These are phyloP conservation scores for Phanerochaete sordida DNA, from an alignment of 768 basidiomycete species.

Conservation along the genomic window DNA sequence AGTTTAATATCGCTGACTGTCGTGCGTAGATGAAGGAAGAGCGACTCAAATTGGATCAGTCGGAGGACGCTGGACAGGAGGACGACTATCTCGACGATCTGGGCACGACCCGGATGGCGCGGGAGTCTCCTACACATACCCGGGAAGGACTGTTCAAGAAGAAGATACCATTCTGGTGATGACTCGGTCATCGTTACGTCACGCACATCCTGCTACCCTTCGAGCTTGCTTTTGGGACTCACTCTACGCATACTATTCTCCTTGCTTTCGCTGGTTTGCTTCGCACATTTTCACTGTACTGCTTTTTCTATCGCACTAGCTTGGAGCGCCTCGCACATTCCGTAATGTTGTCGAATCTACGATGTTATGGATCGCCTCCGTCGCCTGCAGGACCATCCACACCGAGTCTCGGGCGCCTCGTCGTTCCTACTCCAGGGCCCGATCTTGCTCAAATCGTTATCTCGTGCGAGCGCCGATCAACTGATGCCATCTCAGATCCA, in stretches of 20 bases:
- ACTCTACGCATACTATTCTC: slow-evolving; percentile 2
- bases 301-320: slow-evolving; percentile 5
- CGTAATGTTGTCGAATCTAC: slow-evolving; percentile 6
- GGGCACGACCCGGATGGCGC: background rate
- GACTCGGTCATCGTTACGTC: background rate
- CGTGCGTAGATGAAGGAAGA: slow-evolving; percentile 2
- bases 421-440: background rate
- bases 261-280: slow-evolving; percentile 8
- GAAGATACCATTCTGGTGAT: slow-evolving; percentile 13
- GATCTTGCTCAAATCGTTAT: background rate
- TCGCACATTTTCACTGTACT: slow-evolving; percentile 3
- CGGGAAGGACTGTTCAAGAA: slow-evolving; percentile 1
- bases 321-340: background rate
- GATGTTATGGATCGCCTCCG: too few relatives aligned
- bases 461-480: background rate
- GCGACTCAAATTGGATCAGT: slow-evolving; percentile 6
- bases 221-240: background rate
- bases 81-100: background rate
- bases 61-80: slow-evolving; percentile 2
- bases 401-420: background rate
- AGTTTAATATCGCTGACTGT: background rate
- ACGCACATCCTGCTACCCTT: background rate
- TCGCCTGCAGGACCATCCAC: background rate
- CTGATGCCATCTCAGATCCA: background rate
- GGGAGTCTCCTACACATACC: slow-evolving; percentile 2